Base-by-base conservation (phyloP, 805 yeast species). In the Saccharomyces paradoxus region DNA sequence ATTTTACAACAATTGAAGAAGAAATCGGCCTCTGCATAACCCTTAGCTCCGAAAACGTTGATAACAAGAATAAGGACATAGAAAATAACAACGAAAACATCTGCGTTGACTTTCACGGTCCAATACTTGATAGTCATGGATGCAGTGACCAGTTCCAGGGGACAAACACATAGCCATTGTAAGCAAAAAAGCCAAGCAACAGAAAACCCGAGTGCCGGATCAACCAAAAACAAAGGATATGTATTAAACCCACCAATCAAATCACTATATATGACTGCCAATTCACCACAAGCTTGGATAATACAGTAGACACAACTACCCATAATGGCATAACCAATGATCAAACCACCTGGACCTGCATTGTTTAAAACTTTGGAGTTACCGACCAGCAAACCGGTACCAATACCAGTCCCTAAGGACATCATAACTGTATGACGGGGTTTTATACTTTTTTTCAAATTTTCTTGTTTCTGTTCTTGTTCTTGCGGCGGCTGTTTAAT, bases 351-450 rank as follows among this genome's bases (percentile, higher is more conserved):
- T 3, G 90, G 89, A 30, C 90, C 90, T 58, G 86, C 85, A 13
- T 72, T 68, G 31, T 70, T 65, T 58, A 86, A 74, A 2, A 86
- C 78, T 21, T 73, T 69, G 44, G 89, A 89, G 13, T 82, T 74
- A 61, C 90, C 89, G 50, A 86, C 83, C 59, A 86, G 81, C 54
- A 86, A 70, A 66, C 92, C 91, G 2, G 89, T 83, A 60, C 92
- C 92, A 51, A 85, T 81, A 60, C 86, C 81, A 32, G 89, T 86
- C 31, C 89, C 89, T 46, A 86, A 77, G 44, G 89, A 84, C 61
- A 86, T 84, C 84, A 87, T 80, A 56, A 83, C 81, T 63, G 86
- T 74, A 68, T 86, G 91, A 64, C 89, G 75, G 6, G 75, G 66
- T 32, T 66, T 64, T 46, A 67, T 66, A 22, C 63, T 60, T 51